Evolutionary conservation across 2,329 filamentous ascomycete genomes (phyloP).

Genomic region (Fusarium staphyleae): DNA sequence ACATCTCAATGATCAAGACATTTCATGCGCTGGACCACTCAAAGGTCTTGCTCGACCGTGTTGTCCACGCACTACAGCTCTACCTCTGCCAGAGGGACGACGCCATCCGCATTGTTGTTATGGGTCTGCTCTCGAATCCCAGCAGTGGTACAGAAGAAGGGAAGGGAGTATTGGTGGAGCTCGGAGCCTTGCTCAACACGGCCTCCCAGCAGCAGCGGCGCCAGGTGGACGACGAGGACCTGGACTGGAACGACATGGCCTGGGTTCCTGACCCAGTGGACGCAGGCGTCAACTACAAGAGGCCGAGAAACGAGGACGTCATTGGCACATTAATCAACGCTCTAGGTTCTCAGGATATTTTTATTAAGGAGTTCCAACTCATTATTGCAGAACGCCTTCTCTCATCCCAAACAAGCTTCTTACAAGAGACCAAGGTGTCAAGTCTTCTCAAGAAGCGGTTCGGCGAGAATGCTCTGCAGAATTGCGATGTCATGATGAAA

Average conservation of each 20-base stretch:
- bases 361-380: conserved; percentile 91
- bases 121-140: conserved; percentile 71
- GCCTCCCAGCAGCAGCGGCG: conserved; percentile 61
- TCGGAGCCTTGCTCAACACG: conserved; percentile 71
- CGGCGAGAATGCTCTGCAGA: conserved; percentile 84
- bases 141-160: conserved; percentile 57
- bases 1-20: conserved; percentile 79
- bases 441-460: conserved; percentile 88
- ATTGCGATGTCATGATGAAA: conserved; percentile 96
- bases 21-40: conserved; percentile 79
- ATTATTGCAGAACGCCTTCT: conserved; percentile 86
- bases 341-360: conserved; percentile 87
- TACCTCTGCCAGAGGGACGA: conserved; percentile 81
- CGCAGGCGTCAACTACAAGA: conserved; percentile 89
- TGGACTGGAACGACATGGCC: conserved; percentile 90
- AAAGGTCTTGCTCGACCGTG: conserved; percentile 77
- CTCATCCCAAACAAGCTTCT: conserved; percentile 70
- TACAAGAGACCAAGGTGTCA: conserved; percentile 82
- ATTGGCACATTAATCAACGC: conserved; percentile 89
- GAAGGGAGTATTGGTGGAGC: conserved; percentile 66
- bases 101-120: conserved; percentile 78
- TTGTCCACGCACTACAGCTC: conserved; percentile 75
- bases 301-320: conserved; percentile 87
- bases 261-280: conserved; percentile 95
- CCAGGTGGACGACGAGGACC: conserved; percentile 69